Evolutionary conservation across 192 early-diverging fungal species (phyloP).

Genomic region (Allomyces macrogynus): DNA sequence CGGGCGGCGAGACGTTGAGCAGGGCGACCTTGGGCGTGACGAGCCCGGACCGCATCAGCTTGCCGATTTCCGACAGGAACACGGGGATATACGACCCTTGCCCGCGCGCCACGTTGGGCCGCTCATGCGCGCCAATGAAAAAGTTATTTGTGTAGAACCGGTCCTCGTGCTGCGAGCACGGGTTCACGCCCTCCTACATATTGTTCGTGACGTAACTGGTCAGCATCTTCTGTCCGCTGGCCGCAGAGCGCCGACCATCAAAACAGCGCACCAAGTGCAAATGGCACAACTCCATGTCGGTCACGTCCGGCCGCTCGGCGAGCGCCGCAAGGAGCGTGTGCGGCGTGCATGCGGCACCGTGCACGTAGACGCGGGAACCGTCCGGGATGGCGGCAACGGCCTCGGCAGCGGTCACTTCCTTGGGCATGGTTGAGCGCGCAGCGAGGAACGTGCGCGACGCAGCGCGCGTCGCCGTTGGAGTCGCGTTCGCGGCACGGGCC

Average conservation of each 20-base stretch:
- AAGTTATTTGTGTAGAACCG: conserved; percentile 23
- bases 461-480: too few species aligned
- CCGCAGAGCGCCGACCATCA: not conserved
- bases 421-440: not conserved
- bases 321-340: conserved; percentile 9
- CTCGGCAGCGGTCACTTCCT: conserved; percentile 11
- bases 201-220: too few species aligned
- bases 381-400: conserved; percentile 16
- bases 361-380: conserved; percentile 17
- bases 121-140: conserved; percentile 19
- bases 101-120: conserved; percentile 15
- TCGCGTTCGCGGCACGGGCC: too few species aligned
- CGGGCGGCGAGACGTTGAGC: conserved; percentile 25
- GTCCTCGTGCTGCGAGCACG: not conserved
- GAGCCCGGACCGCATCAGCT: conserved; percentile 10
- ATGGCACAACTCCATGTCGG: conserved; percentile 16
- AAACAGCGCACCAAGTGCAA: conserved; percentile 20
- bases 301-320: conserved; percentile 10
- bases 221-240: too few species aligned
- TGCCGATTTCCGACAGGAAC: conserved; percentile 18
- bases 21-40: conserved; percentile 23
- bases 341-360: conserved; percentile 15
- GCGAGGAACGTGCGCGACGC: too few species aligned
- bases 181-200: not conserved
- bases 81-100: conserved; percentile 12